Base-by-base conservation (phyloP, 768 basidiomycete genomes). In the Kwoniella mangroviensis region DNA sequence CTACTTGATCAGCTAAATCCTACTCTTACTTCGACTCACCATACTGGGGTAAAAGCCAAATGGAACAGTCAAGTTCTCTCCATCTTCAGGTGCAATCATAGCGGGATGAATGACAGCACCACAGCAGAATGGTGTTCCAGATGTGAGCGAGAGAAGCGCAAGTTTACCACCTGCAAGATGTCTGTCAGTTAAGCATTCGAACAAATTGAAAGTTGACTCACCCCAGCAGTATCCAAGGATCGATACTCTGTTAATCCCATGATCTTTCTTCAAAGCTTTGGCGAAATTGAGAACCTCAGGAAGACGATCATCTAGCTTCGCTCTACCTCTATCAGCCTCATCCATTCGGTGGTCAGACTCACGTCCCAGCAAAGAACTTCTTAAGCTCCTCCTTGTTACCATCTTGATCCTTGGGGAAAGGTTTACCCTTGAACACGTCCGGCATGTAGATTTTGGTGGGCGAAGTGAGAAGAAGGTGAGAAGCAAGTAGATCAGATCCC, bases 401-500 rank as follows among this genome's bases (percentile, higher is more conserved):
- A 54, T 87, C 86, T 2, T 86, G 86, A 72, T 85, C 84, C 9
- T 88, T 88, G 4, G 89, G 89, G 79, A 86, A 88, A 63, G 89
- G 85, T 49, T 81, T 79, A 34, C 86, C 81, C 10, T 88, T 86
- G 80, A 90, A 89, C 75, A 90, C 88, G 79, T 90, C 89, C 28
- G 89, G 90, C 87, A 90, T 88, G 78, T 88, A 86, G 45, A 90
- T 87, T 26, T 85, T 86, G 21, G 87, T 87, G 6, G 71, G 69
- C 17, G 53, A 55, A 28, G 69, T 76, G 9, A 56, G 26, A 40
- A 86, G 84, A 42, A 89, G 79, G 15, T 86, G 79, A 3, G 76
- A 61, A 0, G 88, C 87, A 64, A 90, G 84, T 63, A 89, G 88
- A 75, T 90, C 89, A 21, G 88, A 88, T 41, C 89, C 89, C 78